phyloP scores from a whole-genome alignment of 441 rosid species.

The Populus hybrid region DNA sequence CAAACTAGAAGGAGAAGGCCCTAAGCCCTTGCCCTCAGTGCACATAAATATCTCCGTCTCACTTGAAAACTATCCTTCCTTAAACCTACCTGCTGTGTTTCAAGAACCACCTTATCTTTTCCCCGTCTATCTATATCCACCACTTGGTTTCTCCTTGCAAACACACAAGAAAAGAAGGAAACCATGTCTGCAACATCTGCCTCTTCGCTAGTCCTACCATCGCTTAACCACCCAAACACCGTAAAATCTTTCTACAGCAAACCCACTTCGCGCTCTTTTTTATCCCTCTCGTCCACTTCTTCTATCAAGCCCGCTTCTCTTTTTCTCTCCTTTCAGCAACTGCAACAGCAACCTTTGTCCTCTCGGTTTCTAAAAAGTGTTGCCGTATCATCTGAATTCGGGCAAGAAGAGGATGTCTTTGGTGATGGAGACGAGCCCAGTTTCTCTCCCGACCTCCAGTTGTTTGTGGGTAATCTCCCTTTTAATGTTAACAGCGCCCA shows the following conservation, averaged over 20 bases:
- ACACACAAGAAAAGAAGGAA: not conserved
- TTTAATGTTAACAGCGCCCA: slow-evolving; percentile 77
- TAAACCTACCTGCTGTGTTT: not conserved
- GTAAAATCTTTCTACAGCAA: slow-evolving; percentile 32
- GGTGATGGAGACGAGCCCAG: slow-evolving; percentile 41
- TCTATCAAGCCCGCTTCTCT: slow-evolving; percentile 33
- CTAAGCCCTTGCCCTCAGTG: too few species aligned
- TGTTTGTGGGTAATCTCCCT: slow-evolving; percentile 96
- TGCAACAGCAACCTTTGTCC: slow-evolving; percentile 3
- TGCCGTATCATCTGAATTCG: slow-evolving; percentile 62
- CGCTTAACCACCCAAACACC: slow-evolving; percentile 48
- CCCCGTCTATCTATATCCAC: not conserved
- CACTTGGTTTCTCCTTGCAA: slow-evolving; percentile 12
- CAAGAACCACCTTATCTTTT: not conserved
- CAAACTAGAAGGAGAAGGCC: too few species aligned
- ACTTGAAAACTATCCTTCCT: too few species aligned
- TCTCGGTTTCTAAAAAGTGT: slow-evolving; percentile 54
- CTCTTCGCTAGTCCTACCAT: slow-evolving; percentile 54
- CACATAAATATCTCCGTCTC: not conserved
- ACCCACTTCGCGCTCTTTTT: slow-evolving; percentile 34
- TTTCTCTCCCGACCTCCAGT: slow-evolving; percentile 69
- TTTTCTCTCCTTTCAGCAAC: slow-evolving; percentile 22
- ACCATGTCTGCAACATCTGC: slow-evolving; percentile 65
- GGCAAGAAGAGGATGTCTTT: slow-evolving; percentile 60
- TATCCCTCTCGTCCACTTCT: slow-evolving; percentile 30